Percentiles rank a stretch among this genome's conserved stretches.
These are phyloP conservation scores for Jamesozyma jinghongensis DNA, from an alignment of 805 yeast genomes.

Conservation along the genomic window DNA sequence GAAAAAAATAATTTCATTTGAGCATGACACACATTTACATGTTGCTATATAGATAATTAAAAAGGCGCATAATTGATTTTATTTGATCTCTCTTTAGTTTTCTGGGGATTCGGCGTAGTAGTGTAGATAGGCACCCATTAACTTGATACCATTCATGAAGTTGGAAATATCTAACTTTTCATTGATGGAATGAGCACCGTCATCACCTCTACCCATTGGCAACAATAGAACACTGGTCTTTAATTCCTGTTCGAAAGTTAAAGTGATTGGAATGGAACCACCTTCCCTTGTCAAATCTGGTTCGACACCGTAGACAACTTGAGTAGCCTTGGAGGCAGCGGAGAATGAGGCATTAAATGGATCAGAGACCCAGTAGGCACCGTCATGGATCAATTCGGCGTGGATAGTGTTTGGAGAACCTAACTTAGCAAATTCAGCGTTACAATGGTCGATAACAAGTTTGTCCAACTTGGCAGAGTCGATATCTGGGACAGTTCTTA, in stretches of 20 bases:
- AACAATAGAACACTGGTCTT: slow-evolving; percentile 78
- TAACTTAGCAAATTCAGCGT: slow-evolving; percentile 54
- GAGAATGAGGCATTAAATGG: slow-evolving; percentile 88
- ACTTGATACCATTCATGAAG: slow-evolving; percentile 88
- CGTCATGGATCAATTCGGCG: slow-evolving; percentile 82
- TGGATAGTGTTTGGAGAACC: slow-evolving; percentile 67
- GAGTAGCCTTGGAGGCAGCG: slow-evolving; percentile 92
- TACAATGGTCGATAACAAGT: slow-evolving; percentile 62
- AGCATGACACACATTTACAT: no score
- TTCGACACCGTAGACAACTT: slow-evolving; percentile 86
- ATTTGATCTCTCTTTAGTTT: slow-evolving; percentile 14
- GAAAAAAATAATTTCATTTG: no score
- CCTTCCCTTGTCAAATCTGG: slow-evolving; percentile 99
- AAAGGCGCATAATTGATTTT: neutral
- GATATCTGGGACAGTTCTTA: slow-evolving; percentile 95
- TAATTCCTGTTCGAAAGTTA: slow-evolving; percentile 82
- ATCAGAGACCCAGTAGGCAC: slow-evolving; percentile 92
- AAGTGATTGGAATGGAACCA: slow-evolving; percentile 95
- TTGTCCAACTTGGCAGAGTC: slow-evolving; percentile 70
- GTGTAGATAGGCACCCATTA: slow-evolving; percentile 88
- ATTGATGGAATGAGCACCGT: slow-evolving; percentile 97
- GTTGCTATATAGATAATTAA: no score
- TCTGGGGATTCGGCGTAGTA: slow-evolving; percentile 48
- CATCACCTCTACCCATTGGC: slow-evolving; percentile 99
- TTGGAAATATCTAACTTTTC: slow-evolving; percentile 86